Base-by-base conservation (phyloP, 2,329 filamentous ascomycete genomes). In the Talaromyces atroroseus region DNA sequence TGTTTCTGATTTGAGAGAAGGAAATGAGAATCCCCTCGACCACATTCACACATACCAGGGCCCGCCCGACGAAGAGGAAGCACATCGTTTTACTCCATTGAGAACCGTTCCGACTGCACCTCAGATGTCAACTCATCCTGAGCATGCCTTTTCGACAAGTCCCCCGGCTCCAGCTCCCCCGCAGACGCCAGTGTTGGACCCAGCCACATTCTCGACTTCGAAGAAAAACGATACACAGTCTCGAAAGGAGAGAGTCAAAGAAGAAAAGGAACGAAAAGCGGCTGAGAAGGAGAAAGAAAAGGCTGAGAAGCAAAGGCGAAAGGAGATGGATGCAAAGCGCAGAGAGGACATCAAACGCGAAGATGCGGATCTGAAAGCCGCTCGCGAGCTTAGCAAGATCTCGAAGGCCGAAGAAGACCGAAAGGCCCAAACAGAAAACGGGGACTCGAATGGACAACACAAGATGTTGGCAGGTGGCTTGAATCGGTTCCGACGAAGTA, bases 401-500 rank as follows among this genome's bases (percentile, higher is more conserved):
- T 79, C 81, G 8, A 82, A 85, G 10, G 79, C 76, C 1, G 81
- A 86, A 36, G 82, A 78, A 65, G 66, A 78, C 69, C 59, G 68
- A 56, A 61, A 69, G 45, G 12, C 40, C 5, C 36, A 45, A 16
- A n/a, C 49, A 7, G 52, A 58, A 18, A 56, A 58, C 10, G 57
- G 57, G 11, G 57, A 58, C 32, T 36, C 32, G 24, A 56, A 52
- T 24, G 52, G 48, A 12, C 62, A 66, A 18, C 55, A 60, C 21
- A 72, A 69, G 51, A 72, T 70, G 23, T 62, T 71, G 8, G 63
- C 69, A 51, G 71, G 76, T 7, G 71, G 77, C 29, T 74, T 94
- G 44, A 84, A 83, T 64, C 80, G 89, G 46, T 85, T 88, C 61
- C 82, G 85, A 63, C 80, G 86, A 54, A 84, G 84, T 10, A 90